Base-by-base conservation (phyloP, 352 stramenopile species). In the Pythium utonaiense region DNA sequence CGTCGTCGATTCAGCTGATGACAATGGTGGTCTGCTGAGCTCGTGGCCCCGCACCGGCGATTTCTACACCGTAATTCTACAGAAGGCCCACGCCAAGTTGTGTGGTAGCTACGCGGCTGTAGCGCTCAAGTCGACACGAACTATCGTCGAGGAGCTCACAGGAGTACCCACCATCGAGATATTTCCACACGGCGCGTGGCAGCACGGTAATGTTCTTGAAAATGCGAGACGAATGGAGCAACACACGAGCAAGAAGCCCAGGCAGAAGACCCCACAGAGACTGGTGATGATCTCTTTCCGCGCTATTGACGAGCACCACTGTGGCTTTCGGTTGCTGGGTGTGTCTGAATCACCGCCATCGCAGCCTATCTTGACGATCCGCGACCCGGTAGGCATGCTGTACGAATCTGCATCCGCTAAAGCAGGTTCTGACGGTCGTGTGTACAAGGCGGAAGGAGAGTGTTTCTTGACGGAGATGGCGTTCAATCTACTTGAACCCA, bases 61-160 rank as follows among this genome's bases (percentile, higher is more conserved):
- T 27, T 31, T 75, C 4, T 88, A 71, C 17, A 38, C 67, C 1
- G 56, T 69, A 21, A 38, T 86, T 4, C 60, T 89, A 0, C 74
- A 88, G 19, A 89, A 89, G 47, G 77, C 77, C n/a, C 77, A 71
- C 16, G 80, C 74, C 6, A 89, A 89, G 34, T 40, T 82, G 9
- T 71, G 70, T 54, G 75, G 76, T 5, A 74, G 68, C 56, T 89
- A 83, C 40, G 42, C 36, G 1, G 49, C 59, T 3, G 33, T 82
- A 28, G 17, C 51, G 0, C 41, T 8, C 0, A 41, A 77, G 25
- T 17, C 77, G 1, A 76, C 72, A 1, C 55, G 76, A 19, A 5
- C 33, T 4, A 71, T 86, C 34, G 51, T 89, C 0, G 60, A 51
- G 47, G 77, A 86, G 16, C 56, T 89, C 14, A 77, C 76, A 10